phyloP scores from a whole-genome alignment of 352 stramenopile genomes.

The Phytopythium chamaehyphon region DNA sequence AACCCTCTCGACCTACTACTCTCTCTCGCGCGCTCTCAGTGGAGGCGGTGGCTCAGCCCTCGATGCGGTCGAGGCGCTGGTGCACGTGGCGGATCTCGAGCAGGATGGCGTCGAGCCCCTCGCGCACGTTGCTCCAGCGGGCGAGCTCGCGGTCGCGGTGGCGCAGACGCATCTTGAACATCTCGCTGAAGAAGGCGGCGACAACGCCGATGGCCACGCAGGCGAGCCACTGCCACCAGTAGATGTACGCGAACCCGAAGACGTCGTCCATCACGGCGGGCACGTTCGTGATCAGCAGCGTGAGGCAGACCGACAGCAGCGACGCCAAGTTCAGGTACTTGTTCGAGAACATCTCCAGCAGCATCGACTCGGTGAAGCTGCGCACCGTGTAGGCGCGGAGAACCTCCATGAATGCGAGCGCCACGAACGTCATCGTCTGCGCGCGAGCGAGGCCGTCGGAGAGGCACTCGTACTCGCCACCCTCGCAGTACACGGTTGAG shows the following conservation, averaged over 20 bases:
- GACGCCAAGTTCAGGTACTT: conserved; percentile 58
- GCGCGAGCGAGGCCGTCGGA: conserved; percentile 49
- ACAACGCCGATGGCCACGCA: conserved; percentile 35
- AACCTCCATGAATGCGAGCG: conserved; percentile 66
- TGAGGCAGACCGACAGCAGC: conserved; percentile 48
- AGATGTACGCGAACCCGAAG: conserved; percentile 67
- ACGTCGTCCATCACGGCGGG: conserved; percentile 57
- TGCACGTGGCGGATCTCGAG: conserved; percentile 58
- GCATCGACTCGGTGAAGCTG: conserved; percentile 64
- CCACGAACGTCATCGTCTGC: conserved; percentile 76
- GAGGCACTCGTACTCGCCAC: conserved; percentile 56
- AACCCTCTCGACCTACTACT: not conserved
- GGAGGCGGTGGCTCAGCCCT: conserved; percentile 9
- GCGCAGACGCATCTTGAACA: conserved; percentile 44
- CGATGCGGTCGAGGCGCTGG: conserved; percentile 47
- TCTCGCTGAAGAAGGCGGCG: conserved; percentile 51
- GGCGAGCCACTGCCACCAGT: conserved; percentile 52
- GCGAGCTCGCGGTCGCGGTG: conserved; percentile 27
- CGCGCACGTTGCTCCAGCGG: conserved; percentile 40
- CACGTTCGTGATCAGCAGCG: conserved; percentile 45
- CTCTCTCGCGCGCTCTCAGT: not conserved
- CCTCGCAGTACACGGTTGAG: conserved; percentile 41
- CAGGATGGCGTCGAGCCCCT: conserved; percentile 54
- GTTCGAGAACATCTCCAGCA: conserved; percentile 59
- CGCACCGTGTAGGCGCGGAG: conserved; percentile 75